Evolutionary conservation across 176 grass and related monocot genomes (phyloP).

Genomic region (Hordeum vulgare): DNA sequence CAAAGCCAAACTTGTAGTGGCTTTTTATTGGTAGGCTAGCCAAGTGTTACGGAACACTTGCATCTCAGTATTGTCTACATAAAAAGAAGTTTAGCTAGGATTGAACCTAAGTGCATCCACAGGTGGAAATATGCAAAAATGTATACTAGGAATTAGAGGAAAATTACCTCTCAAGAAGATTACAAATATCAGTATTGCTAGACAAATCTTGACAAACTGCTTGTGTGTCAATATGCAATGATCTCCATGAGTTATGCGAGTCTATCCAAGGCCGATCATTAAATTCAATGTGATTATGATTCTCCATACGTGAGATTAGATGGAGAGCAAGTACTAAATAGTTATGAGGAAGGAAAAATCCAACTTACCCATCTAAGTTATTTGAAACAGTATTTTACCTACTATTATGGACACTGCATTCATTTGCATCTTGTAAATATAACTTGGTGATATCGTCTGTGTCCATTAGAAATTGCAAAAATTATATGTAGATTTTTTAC

Average conservation of each 20-base stretch:
- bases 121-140: slow-evolving; percentile 4
- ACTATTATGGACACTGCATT: slow-evolving; percentile 23
- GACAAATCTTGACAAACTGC: slow-evolving; percentile 39
- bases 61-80: not conserved
- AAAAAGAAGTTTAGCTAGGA: not conserved
- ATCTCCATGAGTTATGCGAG: slow-evolving; percentile 77
- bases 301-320: slow-evolving; percentile 27
- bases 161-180: slow-evolving; percentile 79
- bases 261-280: slow-evolving; percentile 67
- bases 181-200: slow-evolving; percentile 67
- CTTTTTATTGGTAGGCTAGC: not conserved
- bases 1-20: not conserved
- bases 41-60: not conserved
- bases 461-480: slow-evolving; percentile 18
- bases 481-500: not conserved
- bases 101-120: slow-evolving; percentile 12
- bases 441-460: slow-evolving; percentile 11
- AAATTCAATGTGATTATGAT: slow-evolving; percentile 30
- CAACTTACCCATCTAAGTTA: not conserved
- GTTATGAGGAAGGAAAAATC: not conserved
- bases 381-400: slow-evolving; percentile 21
- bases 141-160: not conserved
- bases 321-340: not conserved
- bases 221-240: slow-evolving; percentile 34
- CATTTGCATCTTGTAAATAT: slow-evolving; percentile 15